These are phyloP conservation scores for Phytophthora constricta DNA, from an alignment of 352 stramenopile species.

Conservation along the genomic window DNA sequence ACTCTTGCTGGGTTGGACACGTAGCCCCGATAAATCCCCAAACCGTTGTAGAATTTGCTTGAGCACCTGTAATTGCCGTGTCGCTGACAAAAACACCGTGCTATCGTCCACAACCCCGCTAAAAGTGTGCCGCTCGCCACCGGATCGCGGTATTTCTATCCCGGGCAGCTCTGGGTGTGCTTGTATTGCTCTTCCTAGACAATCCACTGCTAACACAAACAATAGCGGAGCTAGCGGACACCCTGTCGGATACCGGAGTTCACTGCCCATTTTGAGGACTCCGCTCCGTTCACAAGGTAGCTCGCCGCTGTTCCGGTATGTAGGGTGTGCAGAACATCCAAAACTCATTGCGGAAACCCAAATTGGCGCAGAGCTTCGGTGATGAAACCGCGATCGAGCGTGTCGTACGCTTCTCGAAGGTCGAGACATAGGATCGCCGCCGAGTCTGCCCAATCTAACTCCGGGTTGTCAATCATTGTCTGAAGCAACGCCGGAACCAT, in stretches of 20 bases:
- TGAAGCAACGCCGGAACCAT: neutral
- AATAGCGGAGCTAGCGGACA: slow-evolving; percentile 5
- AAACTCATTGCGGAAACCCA: slow-evolving; percentile 6
- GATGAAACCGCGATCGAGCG: slow-evolving; percentile 2
- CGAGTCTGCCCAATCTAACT: slow-evolving; percentile 5
- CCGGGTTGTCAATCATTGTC: neutral
- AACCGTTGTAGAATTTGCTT: neutral
- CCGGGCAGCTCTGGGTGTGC: neutral
- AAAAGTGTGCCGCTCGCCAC: neutral
- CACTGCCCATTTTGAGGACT: slow-evolving; percentile 6
- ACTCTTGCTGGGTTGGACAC: slow-evolving; percentile 10
- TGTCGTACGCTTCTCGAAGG: slow-evolving; percentile 6
- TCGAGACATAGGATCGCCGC: slow-evolving; percentile 6
- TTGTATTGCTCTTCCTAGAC: neutral
- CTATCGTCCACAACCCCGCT: slow-evolving; percentile 15
- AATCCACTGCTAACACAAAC: slow-evolving; percentile 11
- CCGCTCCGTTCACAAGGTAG: neutral
- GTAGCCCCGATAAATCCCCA: slow-evolving; percentile 4
- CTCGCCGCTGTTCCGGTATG: neutral
- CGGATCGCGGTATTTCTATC: neutral
- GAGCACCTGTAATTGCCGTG: neutral
- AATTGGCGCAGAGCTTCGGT: neutral
- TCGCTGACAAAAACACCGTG: neutral
- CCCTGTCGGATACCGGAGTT: slow-evolving; percentile 6
- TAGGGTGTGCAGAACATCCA: neutral